phyloP scores from a whole-genome alignment of 108 stramenopile species.

The Conticribra weissflogii region DNA sequence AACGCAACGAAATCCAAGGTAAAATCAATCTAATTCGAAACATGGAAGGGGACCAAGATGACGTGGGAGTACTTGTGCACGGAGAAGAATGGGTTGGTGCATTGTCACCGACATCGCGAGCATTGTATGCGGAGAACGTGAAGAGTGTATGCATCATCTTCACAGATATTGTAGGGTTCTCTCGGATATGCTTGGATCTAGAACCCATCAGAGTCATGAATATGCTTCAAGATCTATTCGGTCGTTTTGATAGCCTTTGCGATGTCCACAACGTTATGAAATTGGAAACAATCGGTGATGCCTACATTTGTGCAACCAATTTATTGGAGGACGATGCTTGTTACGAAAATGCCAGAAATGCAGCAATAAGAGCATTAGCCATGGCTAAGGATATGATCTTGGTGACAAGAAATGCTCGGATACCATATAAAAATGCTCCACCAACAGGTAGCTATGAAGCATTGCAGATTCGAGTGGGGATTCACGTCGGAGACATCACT shows the following conservation, averaged over 20 bases:
- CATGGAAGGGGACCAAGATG: slow-evolving; percentile 2
- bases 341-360: slow-evolving; percentile 11
- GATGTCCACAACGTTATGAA: slow-evolving; percentile 39
- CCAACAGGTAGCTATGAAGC: background rate
- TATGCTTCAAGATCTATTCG: slow-evolving; percentile 42
- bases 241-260: slow-evolving; percentile 45
- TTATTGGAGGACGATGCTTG: slow-evolving; percentile 31
- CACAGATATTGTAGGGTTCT: slow-evolving; percentile 52
- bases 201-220: slow-evolving; percentile 38
- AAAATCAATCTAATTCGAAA: slow-evolving; percentile 17
- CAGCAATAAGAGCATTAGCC: slow-evolving; percentile 33
- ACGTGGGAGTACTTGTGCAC: slow-evolving; percentile 13
- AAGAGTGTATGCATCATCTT: slow-evolving; percentile 43
- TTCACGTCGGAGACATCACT: slow-evolving; percentile 48
- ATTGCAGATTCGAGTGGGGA: slow-evolving; percentile 34
- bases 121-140: slow-evolving; percentile 44
- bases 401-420: slow-evolving; percentile 8
- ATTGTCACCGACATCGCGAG: slow-evolving; percentile 10
- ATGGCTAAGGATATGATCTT: slow-evolving; percentile 49
- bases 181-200: slow-evolving; percentile 23
- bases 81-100: background rate
- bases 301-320: slow-evolving; percentile 36
- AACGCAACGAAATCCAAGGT: slow-evolving; percentile 7
- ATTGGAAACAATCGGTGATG: slow-evolving; percentile 50
- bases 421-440: slow-evolving; percentile 4